Conservation (phyloP, 2,329 filamentous ascomycete genomes). For the Penicillium sp. region DNA sequence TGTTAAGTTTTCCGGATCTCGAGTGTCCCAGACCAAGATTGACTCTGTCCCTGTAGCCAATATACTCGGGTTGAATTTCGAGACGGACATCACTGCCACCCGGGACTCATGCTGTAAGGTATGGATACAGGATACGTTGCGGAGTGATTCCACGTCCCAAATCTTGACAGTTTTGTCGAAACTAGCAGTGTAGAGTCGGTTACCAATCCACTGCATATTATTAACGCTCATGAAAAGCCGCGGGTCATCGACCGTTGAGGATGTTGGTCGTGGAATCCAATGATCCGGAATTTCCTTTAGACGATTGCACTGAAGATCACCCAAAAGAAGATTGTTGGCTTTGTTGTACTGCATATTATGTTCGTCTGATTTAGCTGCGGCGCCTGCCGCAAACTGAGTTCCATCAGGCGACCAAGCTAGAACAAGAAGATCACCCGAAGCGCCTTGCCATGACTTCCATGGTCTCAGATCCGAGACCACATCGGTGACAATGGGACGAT, state of each 20-base stretch:
- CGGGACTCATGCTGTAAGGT: slow-evolving; percentile 47
- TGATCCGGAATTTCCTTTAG: slow-evolving; percentile 57
- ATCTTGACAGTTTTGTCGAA: slow-evolving; percentile 57
- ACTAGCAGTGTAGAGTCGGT: slow-evolving; percentile 53
- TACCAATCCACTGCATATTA: slow-evolving; percentile 52
- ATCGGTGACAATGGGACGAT: slow-evolving; percentile 19
- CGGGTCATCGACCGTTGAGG: slow-evolving; percentile 49
- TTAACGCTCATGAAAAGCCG: slow-evolving; percentile 58
- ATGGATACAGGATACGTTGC: slow-evolving; percentile 28
- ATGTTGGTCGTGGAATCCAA: slow-evolving; percentile 41
- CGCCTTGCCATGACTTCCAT: slow-evolving; percentile 53
- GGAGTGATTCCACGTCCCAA: slow-evolving; percentile 47
- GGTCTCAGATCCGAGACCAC: slow-evolving; percentile 43
- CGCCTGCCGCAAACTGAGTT: slow-evolving; percentile 55
- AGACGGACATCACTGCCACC: slow-evolving; percentile 53
- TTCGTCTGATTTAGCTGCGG: slow-evolving; percentile 55
- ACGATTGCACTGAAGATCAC: slow-evolving; percentile 42
- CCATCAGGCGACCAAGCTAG: slow-evolving; percentile 58
- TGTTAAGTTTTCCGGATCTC: slow-evolving; percentile 20
- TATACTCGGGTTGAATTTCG: slow-evolving; percentile 34
- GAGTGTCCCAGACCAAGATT: slow-evolving; percentile 40
- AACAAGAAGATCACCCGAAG: slow-evolving; percentile 57
- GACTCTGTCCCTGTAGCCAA: slow-evolving; percentile 51
- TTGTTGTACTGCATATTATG: slow-evolving; percentile 61
- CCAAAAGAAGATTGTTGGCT: slow-evolving; percentile 56